These are phyloP conservation scores for Cystoisospora suis DNA, from an alignment of 169 alveolate species.

Conservation along the genomic window DNA sequence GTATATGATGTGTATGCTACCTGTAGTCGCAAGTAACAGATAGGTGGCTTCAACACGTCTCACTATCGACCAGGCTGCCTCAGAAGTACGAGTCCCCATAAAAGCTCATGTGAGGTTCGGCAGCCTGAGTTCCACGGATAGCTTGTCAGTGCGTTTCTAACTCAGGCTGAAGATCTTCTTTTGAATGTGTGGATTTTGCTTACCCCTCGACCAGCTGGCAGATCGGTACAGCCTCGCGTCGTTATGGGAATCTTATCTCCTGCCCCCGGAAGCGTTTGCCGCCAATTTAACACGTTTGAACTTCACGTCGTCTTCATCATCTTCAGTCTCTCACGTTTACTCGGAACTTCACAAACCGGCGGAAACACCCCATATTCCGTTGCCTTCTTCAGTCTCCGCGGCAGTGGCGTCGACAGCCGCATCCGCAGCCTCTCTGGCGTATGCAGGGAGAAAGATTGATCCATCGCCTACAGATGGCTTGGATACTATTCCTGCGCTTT, in stretches of 20 bases:
- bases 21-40: no score
- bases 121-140: no score
- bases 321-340: background rate
- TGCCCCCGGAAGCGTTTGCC: slow-evolving; percentile 4
- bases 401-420: background rate
- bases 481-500: background rate
- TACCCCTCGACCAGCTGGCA: slow-evolving; percentile 53
- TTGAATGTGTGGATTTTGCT: no score
- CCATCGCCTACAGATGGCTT: background rate
- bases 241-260: slow-evolving; percentile 2
- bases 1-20: no score
- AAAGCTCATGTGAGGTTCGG: background rate
- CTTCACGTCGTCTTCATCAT: background rate
- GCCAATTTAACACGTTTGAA: background rate
- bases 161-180: no score
- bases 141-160: no score
- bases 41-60: no score
- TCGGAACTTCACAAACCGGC: background rate
- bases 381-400: background rate
- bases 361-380: slow-evolving; percentile 32
- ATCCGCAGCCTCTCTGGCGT: background rate
- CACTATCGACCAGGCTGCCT: no score
- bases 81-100: no score
- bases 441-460: no score
- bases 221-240: slow-evolving; percentile 26